phyloP scores from a whole-genome alignment of 352 stramenopile species.

The Thalassiosira sp. region DNA sequence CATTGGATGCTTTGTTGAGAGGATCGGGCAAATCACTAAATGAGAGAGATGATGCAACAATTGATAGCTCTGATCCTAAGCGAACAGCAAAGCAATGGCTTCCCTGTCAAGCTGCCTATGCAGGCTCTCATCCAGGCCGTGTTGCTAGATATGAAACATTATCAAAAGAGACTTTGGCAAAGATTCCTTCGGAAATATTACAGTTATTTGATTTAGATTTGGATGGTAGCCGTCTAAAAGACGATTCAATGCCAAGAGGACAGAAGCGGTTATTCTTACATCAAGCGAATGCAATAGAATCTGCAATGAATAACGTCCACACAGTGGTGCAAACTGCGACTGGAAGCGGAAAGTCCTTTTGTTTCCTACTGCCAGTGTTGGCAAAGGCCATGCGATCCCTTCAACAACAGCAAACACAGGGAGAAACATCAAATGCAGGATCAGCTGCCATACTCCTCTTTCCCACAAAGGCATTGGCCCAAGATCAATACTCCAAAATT shows the following conservation, averaged over 20 bases:
- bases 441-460: slow-evolving; percentile 93
- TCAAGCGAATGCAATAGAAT: slow-evolving; percentile 88
- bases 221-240: neutral
- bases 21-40: slow-evolving; percentile 7
- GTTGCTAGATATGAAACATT: slow-evolving; percentile 42
- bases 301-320: slow-evolving; percentile 86
- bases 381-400: slow-evolving; percentile 69
- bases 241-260: neutral
- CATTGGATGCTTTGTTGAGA: slow-evolving; percentile 48
- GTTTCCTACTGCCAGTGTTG: slow-evolving; percentile 94
- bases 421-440: slow-evolving; percentile 37
- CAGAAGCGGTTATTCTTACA: slow-evolving; percentile 89
- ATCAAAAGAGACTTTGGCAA: slow-evolving; percentile 35
- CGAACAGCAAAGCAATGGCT: slow-evolving; percentile 55
- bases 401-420: slow-evolving; percentile 13
- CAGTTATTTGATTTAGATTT: slow-evolving; percentile 45
- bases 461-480: slow-evolving; percentile 96
- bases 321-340: slow-evolving; percentile 95
- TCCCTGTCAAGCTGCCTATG: slow-evolving; percentile 66
- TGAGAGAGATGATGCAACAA: slow-evolving; percentile 8
- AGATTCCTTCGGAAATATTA: slow-evolving; percentile 45
- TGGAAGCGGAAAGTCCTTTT: slow-evolving; percentile 95
- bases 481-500: slow-evolving; percentile 95
- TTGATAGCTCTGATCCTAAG: slow-evolving; percentile 3
- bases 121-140: slow-evolving; percentile 62